phyloP scores from a whole-genome alignment of 2,329 filamentous ascomycete genomes.

The Tetracladium maxilliforme region DNA sequence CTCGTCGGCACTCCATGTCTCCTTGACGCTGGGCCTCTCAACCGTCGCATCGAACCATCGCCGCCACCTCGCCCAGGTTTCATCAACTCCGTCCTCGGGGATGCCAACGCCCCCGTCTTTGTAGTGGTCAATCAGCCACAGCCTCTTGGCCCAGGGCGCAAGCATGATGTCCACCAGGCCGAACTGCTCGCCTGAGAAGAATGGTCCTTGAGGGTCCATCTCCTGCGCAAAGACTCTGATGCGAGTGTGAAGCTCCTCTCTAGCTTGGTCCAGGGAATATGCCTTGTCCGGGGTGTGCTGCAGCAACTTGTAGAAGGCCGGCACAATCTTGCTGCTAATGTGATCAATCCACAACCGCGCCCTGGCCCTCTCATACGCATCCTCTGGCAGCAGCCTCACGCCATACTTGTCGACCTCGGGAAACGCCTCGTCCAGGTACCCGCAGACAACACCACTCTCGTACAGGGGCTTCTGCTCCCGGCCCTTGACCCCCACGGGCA shows the following conservation, averaged over 20 bases:
- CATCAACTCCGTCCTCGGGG: slow-evolving; percentile 19
- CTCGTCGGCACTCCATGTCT: slow-evolving; percentile 54
- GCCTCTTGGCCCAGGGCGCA: slow-evolving; percentile 56
- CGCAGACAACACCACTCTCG: slow-evolving; percentile 58
- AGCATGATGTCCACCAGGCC: slow-evolving; percentile 55
- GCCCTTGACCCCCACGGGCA: slow-evolving; percentile 18
- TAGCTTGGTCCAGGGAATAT: slow-evolving; percentile 34
- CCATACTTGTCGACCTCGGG: slow-evolving; percentile 23
- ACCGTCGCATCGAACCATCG: slow-evolving; percentile 47
- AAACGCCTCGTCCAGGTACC: slow-evolving; percentile 64
- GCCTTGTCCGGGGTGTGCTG: slow-evolving; percentile 36
- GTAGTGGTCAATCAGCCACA: slow-evolving; percentile 65
- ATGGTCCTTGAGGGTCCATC: slow-evolving; percentile 48
- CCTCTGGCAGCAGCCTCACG: slow-evolving; percentile 38
- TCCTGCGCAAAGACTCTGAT: slow-evolving; percentile 46
- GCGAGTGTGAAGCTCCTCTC: slow-evolving; percentile 39
- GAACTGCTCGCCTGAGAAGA: slow-evolving; percentile 50
- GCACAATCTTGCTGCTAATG: slow-evolving; percentile 49
- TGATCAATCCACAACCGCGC: slow-evolving; percentile 65
- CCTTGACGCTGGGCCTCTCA: slow-evolving; percentile 43
- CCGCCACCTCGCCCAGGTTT: slow-evolving; percentile 49
- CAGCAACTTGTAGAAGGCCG: slow-evolving; percentile 49
- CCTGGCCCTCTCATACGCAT: slow-evolving; percentile 49
- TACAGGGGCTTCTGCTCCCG: slow-evolving; percentile 43
- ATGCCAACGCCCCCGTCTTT: slow-evolving; percentile 41